These are phyloP conservation scores for Furcasterigmium sp. DNA, from an alignment of 2,329 filamentous ascomycete species.

Conservation along the genomic window DNA sequence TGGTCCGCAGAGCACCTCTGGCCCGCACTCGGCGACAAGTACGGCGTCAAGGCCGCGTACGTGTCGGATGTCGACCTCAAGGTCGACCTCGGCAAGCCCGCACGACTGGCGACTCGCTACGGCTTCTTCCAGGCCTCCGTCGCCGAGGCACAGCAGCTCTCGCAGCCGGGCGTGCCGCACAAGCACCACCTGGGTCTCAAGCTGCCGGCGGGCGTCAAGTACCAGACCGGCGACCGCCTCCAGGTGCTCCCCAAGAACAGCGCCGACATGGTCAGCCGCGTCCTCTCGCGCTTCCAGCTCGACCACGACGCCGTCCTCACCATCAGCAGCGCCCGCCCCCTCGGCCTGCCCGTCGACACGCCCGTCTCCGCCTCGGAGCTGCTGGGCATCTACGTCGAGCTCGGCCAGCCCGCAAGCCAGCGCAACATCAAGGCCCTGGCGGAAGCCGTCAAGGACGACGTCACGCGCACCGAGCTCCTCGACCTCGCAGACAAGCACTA, in stretches of 20 bases:
- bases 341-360: conserved; percentile 42
- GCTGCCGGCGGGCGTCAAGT: neutral
- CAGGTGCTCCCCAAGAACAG: neutral
- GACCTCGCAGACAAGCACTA: conserved; percentile 42
- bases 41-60: conserved; percentile 10
- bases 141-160: conserved; percentile 43
- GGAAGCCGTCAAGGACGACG: conserved; percentile 42
- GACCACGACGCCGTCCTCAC: neutral
- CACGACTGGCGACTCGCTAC: conserved; percentile 50
- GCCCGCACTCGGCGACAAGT: conserved; percentile 41
- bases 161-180: neutral
- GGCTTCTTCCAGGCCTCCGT: conserved; percentile 51
- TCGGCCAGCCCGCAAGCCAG: neutral
- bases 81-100: conserved; percentile 45
- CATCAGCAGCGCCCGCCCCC: too few relatives aligned
- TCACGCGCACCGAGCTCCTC: conserved; percentile 35
- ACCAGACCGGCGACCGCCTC: conserved; percentile 1
- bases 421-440: conserved; percentile 37
- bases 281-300: neutral
- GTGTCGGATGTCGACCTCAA: neutral
- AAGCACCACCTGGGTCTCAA: conserved; percentile 1
- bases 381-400: conserved; percentile 57
- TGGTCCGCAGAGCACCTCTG: conserved; percentile 57
- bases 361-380: conserved; percentile 59
- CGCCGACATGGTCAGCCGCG: neutral